phyloP scores from a whole-genome alignment of 768 basidiomycete species.

The Rhodocollybia butyracea region DNA sequence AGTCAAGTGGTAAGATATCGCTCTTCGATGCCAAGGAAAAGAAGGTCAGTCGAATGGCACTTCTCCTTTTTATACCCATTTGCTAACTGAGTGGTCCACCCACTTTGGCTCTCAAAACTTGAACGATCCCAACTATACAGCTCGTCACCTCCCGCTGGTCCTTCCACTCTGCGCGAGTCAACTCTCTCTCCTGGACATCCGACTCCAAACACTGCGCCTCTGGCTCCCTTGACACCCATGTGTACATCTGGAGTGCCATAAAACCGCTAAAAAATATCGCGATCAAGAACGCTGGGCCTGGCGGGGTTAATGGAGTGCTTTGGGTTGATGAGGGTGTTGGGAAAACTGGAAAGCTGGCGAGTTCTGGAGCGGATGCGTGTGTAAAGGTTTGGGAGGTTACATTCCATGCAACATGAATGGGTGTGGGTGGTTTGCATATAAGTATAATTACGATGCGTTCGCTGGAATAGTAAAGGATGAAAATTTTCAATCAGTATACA shows the following conservation, averaged over 20 bases:
- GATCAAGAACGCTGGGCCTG: conserved; percentile 83
- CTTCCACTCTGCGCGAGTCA: conserved; percentile 79
- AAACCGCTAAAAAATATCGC: conserved; percentile 71
- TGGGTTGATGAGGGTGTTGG: conserved; percentile 59
- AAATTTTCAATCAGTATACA: too few species aligned
- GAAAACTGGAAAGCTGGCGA: conserved; percentile 53
- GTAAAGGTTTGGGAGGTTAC: conserved; percentile 69
- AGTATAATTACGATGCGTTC: too few species aligned
- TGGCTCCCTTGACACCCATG: conserved; percentile 89
- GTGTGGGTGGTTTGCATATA: too few species aligned
- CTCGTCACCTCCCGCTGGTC: conserved; percentile 77
- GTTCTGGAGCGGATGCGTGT: conserved; percentile 80
- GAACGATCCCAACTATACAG: too few species aligned
- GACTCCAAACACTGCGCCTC: conserved; percentile 79
- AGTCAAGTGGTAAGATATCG: conserved; percentile 82
- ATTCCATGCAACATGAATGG: conserved; percentile 23
- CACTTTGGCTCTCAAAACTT: too few species aligned
- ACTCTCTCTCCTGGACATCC: conserved; percentile 72
- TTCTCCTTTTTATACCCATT: background rate
- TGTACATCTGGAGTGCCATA: conserved; percentile 82
- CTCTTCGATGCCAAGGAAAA: conserved; percentile 70
- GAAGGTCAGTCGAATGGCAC: conserved; percentile 37
- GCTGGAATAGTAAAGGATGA: too few species aligned
- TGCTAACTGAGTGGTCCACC: too few species aligned
- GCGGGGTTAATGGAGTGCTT: conserved; percentile 77